Evolutionary conservation across 805 yeast species (phyloP).

Genomic region (Ogataea trehaloabstinens): DNA sequence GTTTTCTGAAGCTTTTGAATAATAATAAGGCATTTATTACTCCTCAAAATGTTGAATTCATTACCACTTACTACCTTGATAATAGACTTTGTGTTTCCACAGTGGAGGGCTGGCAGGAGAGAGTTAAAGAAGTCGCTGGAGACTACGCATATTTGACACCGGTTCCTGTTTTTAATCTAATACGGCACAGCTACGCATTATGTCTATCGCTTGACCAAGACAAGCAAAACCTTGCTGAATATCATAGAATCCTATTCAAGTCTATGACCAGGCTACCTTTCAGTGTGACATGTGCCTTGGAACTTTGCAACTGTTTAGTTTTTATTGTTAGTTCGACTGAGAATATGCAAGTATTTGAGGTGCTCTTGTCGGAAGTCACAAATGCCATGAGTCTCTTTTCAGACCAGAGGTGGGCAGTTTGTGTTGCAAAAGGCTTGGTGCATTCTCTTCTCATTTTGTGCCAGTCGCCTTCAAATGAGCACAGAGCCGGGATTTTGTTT

Average conservation of each 20-base stretch:
- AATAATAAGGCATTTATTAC: constrained; percentile 16
- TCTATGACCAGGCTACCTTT: background rate
- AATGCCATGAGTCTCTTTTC: background rate
- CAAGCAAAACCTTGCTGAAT: constrained; percentile 10
- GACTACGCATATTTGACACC: constrained; percentile 37
- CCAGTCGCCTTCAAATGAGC: constrained; percentile 12
- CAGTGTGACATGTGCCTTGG: background rate
- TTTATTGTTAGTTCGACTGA: constrained; percentile 5
- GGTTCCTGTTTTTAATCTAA: constrained; percentile 18
- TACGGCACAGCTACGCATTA: constrained; percentile 18
- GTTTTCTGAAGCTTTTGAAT: constrained; percentile 19
- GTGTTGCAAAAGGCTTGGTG: constrained; percentile 9
- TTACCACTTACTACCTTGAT: constrained; percentile 46
- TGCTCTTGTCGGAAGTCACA: constrained; percentile 6
- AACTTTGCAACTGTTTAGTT: constrained; percentile 1
- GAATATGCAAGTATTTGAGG: constrained; percentile 6
- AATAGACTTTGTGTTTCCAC: constrained; percentile 55
- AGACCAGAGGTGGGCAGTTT: constrained; percentile 4
- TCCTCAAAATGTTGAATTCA: constrained; percentile 26
- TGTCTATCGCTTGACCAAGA: constrained; percentile 18
- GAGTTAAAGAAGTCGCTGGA: constrained; percentile 43
- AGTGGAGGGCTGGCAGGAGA: constrained; percentile 49
- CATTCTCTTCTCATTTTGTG: constrained; percentile 14
- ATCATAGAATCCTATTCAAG: constrained; percentile 17
- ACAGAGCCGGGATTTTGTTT: constrained; percentile 12